Evolutionary conservation across 768 basidiomycete genomes (phyloP), one percentile per base, ranked within the genome.

Genomic region (Amanita rimosa): DNA sequence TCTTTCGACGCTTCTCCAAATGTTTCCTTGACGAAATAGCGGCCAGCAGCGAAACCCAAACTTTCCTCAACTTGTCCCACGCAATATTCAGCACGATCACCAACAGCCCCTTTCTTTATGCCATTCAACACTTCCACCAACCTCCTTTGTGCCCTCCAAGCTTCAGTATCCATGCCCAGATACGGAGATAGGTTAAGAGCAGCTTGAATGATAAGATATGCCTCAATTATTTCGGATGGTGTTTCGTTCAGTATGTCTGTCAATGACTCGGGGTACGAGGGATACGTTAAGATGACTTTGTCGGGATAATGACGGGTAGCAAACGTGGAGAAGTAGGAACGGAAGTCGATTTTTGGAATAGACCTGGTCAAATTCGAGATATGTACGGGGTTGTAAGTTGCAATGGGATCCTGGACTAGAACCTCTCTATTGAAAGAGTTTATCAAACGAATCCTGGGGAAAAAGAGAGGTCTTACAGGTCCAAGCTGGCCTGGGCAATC

Each of bases 11-110:
- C 73, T 16, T 84, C 81, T 8, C 74, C 76, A 58, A 94, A 94
- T 0, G 85, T 85, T 61, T 81, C 76, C 45, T 88, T 78, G 45
- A 94, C 91, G 59, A 93, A 98, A 63, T 85, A 89, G 54, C 88
- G 74, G 2, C 95, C 94, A 26, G 85, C 76, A 5, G 91, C 85
- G 62, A 89, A 94, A n/a, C 95, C 95, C 49, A 95, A 72, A 1
- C 76, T 75, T 35, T 67, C 60, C 56, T 92, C 85, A 1, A 93
- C 80, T 54, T 71, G 70, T 1, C 70, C 72, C 45, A 92, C 73
- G 59, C 95, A 98, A 55, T 82, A 83, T 57, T 95, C 88, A 21
- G 81, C 75, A 19, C 96, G 76, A 56, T 94, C 87, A 36, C 83
- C 82, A 26, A 86, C 69, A 1, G 81, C 83, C 22, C 94, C 96